Evolutionary conservation across 805 yeast genomes (phyloP).

Genomic region (Pichia occidentalis): DNA sequence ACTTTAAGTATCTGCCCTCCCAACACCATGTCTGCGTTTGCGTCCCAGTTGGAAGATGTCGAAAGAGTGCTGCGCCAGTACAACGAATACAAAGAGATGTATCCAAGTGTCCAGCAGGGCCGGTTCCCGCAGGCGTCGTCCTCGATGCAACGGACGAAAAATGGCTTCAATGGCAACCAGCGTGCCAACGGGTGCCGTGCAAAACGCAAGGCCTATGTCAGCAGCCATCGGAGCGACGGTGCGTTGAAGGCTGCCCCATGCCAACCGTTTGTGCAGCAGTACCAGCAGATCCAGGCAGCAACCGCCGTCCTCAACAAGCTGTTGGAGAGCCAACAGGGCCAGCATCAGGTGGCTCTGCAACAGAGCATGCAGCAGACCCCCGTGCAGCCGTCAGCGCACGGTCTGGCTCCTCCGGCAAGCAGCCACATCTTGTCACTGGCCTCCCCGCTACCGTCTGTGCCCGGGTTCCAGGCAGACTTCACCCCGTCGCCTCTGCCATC

Average conservation of each 20-base stretch:
- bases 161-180: constrained; percentile 8
- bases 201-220: constrained; percentile 15
- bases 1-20: too few relatives aligned
- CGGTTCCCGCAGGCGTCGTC: too few relatives aligned
- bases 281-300: constrained; percentile 9
- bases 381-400: too few relatives aligned
- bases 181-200: constrained; percentile 6
- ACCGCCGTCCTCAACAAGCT: constrained; percentile 6
- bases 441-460: too few relatives aligned
- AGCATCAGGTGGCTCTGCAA: constrained; percentile 2
- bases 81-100: constrained; percentile 1
- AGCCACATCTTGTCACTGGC: too few relatives aligned
- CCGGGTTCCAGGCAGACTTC: too few relatives aligned
- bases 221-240: too few relatives aligned
- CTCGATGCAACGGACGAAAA: too few relatives aligned
- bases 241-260: too few relatives aligned
- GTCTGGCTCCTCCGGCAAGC: too few relatives aligned
- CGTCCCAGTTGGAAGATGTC: constrained; percentile 12
- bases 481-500: too few relatives aligned
- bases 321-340: constrained; percentile 2
- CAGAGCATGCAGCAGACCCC: constrained; percentile 1
- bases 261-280: constrained; percentile 18
- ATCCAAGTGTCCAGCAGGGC: too few relatives aligned
- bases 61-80: constrained; percentile 10
- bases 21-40: constrained; percentile 3